Percentiles rank a stretch among this genome's conserved stretches.
phyloP scores from a whole-genome alignment of 768 basidiomycete species.

The Rhizopogon vesiculosus region DNA sequence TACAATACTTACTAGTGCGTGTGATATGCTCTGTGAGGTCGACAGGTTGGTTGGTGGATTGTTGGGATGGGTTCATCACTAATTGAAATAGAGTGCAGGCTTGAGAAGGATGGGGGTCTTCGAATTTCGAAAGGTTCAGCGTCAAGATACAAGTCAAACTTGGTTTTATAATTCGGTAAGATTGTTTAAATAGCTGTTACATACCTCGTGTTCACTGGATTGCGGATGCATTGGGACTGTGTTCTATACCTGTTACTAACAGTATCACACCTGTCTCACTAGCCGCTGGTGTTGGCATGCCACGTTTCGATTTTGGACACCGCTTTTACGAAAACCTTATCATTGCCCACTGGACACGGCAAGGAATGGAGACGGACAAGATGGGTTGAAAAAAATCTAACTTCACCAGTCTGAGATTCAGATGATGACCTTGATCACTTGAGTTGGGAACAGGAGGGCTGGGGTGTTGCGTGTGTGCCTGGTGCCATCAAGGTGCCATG shows the following conservation, averaged over 20 bases:
- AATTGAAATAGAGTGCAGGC: neutral
- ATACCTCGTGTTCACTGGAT: neutral
- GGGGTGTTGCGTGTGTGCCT: too few relatives aligned
- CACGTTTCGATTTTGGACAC: neutral
- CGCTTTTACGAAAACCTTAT: neutral
- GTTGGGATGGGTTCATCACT: neutral
- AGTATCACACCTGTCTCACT: neutral
- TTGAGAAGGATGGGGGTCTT: neutral
- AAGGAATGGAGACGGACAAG: neutral
- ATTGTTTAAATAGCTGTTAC: neutral
- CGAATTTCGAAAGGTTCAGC: neutral
- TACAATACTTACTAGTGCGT: neutral
- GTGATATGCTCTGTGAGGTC: slow-evolving; percentile 1
- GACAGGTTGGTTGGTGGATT: neutral
- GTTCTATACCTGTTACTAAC: neutral
- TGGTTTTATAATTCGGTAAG: neutral
- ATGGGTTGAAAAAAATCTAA: neutral
- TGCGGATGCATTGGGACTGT: neutral
- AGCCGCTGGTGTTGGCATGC: neutral
- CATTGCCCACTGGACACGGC: neutral
- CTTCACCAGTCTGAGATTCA: neutral
- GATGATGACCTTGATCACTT: neutral
- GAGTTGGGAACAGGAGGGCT: neutral
- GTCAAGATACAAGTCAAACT: neutral
- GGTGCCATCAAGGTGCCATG: too few relatives aligned